phyloP scores from a whole-genome alignment of 2,329 filamentous ascomycete genomes.

The Chaetomiaceae sp. region DNA sequence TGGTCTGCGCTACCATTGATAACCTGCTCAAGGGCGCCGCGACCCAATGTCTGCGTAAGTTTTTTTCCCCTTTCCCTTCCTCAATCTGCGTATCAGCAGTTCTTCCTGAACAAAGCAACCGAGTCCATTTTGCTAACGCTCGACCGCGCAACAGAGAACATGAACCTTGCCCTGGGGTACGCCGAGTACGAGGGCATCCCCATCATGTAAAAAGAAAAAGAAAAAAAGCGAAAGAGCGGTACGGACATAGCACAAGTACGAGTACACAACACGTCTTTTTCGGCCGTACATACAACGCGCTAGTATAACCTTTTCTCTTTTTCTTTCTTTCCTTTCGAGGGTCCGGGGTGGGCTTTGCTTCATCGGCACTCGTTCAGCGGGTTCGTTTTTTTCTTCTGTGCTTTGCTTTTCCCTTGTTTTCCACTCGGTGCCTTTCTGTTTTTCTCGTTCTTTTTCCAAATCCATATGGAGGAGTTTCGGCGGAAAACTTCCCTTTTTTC shows the following conservation, averaged over 20 bases:
- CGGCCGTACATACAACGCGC: constrained; percentile 1
- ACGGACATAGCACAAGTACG: background rate
- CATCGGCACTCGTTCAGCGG: constrained; percentile 3
- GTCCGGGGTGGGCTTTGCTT: background rate
- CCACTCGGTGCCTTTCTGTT: too few species aligned
- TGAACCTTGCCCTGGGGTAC: constrained; percentile 88
- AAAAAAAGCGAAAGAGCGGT: too few species aligned
- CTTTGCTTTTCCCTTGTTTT: background rate
- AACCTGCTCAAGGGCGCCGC: constrained; percentile 90
- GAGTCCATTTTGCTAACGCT: constrained; percentile 15
- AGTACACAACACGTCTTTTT: too few species aligned
- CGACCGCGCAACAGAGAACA: constrained; percentile 64
- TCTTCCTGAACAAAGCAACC: too few species aligned
- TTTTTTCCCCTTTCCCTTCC: background rate
- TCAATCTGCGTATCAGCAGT: too few species aligned
- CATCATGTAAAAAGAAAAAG: constrained; percentile 38
- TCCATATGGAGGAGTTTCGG: constrained; percentile 4
- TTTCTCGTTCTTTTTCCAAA: background rate
- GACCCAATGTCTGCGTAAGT: constrained; percentile 86
- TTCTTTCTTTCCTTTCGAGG: too few species aligned
- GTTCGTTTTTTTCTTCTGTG: background rate
- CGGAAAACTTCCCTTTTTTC: background rate
- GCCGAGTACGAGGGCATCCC: constrained; percentile 86
- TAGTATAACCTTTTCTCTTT: background rate
- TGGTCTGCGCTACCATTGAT: constrained; percentile 92